phyloP scores from a whole-genome alignment of 1,284 basidiomycete genomes.

The Megacollybia platyphylla region DNA sequence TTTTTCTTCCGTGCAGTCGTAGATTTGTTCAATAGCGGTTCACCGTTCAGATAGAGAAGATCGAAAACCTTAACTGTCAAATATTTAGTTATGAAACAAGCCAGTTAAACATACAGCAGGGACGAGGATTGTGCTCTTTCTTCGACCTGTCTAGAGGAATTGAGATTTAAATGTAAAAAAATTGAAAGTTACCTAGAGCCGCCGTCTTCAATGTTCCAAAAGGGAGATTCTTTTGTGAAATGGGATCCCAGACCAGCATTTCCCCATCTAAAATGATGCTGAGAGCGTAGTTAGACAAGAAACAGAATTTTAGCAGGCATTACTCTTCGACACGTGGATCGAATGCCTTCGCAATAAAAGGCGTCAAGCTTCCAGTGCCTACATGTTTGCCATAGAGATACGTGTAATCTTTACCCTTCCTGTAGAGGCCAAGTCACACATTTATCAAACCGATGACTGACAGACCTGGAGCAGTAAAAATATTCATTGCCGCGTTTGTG shows the following conservation, averaged over 20 bases:
- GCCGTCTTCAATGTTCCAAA: constrained; percentile 90
- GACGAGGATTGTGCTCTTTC: constrained; percentile 62
- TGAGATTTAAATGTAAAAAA: constrained; percentile 1
- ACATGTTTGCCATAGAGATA: constrained; percentile 80
- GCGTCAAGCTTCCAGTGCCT: constrained; percentile 76
- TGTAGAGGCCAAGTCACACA: constrained; percentile 15
- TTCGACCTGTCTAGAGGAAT: constrained; percentile 47
- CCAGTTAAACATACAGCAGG: constrained; percentile 55
- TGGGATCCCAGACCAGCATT: constrained; percentile 94
- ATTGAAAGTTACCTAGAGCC: constrained; percentile 46
- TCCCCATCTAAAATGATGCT: constrained; percentile 92
- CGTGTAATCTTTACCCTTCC: constrained; percentile 91
- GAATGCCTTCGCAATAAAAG: constrained; percentile 67
- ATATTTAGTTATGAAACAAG: background rate
- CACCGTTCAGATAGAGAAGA: constrained; percentile 74
- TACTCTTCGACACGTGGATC: constrained; percentile 69
- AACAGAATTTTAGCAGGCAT: constrained; percentile 15
- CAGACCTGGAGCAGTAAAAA: constrained; percentile 79
- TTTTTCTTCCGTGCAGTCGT: constrained; percentile 61
- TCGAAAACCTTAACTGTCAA: constrained; percentile 86
- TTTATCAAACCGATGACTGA: too few species aligned
- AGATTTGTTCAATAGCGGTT: constrained; percentile 51
- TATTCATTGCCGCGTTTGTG: constrained; percentile 85
- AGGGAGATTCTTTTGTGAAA: constrained; percentile 72
- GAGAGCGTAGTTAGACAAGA: background rate